A percentile compares a stretch with the other conserved stretches of the same genome.
phyloP scores from a whole-genome alignment of 805 yeast genomes.

The Ogataea pini region DNA sequence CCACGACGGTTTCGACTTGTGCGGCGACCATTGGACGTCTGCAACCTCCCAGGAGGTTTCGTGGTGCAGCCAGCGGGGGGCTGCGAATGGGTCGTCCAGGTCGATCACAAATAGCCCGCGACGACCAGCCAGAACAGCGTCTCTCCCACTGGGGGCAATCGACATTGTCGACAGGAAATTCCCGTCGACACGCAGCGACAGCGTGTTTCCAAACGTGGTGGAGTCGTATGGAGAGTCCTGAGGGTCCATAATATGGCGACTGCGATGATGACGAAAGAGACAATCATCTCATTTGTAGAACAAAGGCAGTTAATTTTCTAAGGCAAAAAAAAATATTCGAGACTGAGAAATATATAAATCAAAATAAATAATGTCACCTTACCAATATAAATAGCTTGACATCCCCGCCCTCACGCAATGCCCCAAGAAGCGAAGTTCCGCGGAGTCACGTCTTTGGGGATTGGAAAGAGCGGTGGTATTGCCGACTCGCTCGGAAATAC shows the following conservation, averaged over 20 bases:
- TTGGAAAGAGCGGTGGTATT: not conserved
- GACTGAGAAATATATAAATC: no score
- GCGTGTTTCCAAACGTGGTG: constrained; percentile 74
- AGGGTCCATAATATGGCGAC: not conserved
- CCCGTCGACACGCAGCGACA: constrained; percentile 88
- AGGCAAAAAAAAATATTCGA: no score
- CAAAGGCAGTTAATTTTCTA: no score
- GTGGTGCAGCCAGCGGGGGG: constrained; percentile 93
- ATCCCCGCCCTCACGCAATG: not conserved
- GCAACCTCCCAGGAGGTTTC: constrained; percentile 98
- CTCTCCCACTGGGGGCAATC: constrained; percentile 85
- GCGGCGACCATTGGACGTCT: constrained; percentile 98
- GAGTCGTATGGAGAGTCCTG: constrained; percentile 39
- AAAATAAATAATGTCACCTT: no score
- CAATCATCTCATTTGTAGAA: no score
- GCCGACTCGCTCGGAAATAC: not conserved
- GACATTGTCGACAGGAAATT: constrained; percentile 83
- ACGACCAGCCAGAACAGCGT: constrained; percentile 85
- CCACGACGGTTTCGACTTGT: constrained; percentile 81
- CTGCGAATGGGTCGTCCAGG: constrained; percentile 90
- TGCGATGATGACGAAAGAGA: no score
- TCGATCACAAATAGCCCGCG: constrained; percentile 89
- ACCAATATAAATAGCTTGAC: no score
- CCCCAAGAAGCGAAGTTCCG: not conserved
- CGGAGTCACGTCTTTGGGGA: not conserved